Evolutionary conservation across 176 grass and related monocot genomes (phyloP), one percentile per base, ranked within the genome.

Genomic region (Rhynchospora breviuscula): DNA sequence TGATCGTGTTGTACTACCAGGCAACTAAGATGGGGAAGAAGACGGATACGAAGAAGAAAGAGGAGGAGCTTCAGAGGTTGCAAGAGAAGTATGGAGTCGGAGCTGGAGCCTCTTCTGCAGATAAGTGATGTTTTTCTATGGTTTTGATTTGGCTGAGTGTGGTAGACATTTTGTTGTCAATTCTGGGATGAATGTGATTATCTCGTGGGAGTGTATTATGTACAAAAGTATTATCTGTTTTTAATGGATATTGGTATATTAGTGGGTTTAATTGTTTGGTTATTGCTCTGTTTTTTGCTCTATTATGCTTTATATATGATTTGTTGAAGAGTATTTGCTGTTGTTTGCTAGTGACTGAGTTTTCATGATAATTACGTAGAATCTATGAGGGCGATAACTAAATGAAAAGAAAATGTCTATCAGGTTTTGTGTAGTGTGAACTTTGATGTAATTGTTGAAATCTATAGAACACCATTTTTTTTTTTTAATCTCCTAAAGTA

Each of bases 1-100:
- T 99, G 78, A 99, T 99, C 86, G 96, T 99, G 81, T 89, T 99
- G 82, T 99, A 99, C 84, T 99, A 95, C 86, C 96, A 99, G 96
- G 86, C 89, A 58, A 69, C 91, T 58, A 99, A 93, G 91, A 99
- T 99, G 96, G 87, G 88, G 79, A 95, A 95, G 91, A 99, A 99
- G 61, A 70, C 88, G 15, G 96, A 99, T 89, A 7, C 89, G 68
- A 95, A 87, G 93, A 99, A 99, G 88, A 93, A 95, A 86, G 96
- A 99, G 85, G 93, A 99, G 5, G 96, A 99, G 86, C 87, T 99
- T 81, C 89, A 88, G 7, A 86, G 85, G 53, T 86, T 99, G 87
- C 89, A 95, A 85, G 93, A 99, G 93, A 95, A 93, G 89, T 99
- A 99, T 60, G 96, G 96, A 13, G 10, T 99, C 10, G 88, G 87